Conservation (phyloP, 2,329 filamentous ascomycete genomes). For the Arthrobotrys musiformis region DNA sequence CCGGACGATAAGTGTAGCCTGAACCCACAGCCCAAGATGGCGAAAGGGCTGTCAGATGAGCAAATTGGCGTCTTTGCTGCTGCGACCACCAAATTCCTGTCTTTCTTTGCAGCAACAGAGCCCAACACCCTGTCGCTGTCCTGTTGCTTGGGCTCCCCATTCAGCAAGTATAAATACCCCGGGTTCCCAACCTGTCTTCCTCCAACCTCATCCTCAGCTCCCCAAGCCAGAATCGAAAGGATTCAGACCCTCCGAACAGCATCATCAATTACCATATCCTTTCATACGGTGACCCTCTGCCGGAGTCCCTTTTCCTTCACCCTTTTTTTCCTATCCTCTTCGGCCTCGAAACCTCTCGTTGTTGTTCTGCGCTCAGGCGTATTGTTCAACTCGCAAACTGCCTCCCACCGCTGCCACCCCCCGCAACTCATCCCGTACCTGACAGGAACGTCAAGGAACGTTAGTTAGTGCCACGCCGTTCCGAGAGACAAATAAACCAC, state of each 20-base stretch:
- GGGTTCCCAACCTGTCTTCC: slow-evolving; percentile 41
- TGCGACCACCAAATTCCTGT: background rate
- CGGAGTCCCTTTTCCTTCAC: background rate
- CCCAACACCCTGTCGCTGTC: slow-evolving; percentile 48
- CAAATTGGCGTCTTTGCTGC: slow-evolving; percentile 37
- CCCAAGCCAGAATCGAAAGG: background rate
- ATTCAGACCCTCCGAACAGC: background rate
- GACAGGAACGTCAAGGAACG: slow-evolving; percentile 39
- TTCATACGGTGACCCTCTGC: background rate
- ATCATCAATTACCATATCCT: background rate
- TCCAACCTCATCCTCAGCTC: slow-evolving; percentile 41
- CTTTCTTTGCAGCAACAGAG: slow-evolving; percentile 9
- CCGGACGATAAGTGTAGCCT: slow-evolving; percentile 3
- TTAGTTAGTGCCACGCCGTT: slow-evolving; percentile 23
- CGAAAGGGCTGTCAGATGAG: slow-evolving; percentile 51
- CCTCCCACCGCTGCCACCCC: background rate
- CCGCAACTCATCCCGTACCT: slow-evolving; percentile 55
- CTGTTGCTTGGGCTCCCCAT: slow-evolving; percentile 18
- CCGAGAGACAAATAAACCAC: slow-evolving; percentile 26
- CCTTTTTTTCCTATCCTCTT: background rate
- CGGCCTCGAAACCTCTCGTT: background rate
- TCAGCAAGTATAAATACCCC: slow-evolving; percentile 55
- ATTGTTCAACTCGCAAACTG: background rate
- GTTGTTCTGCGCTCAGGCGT: slow-evolving; percentile 41
- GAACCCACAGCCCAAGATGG: slow-evolving; percentile 9